phyloP scores from a whole-genome alignment of 345 rosid species.

The Eucalyptus regnans region DNA sequence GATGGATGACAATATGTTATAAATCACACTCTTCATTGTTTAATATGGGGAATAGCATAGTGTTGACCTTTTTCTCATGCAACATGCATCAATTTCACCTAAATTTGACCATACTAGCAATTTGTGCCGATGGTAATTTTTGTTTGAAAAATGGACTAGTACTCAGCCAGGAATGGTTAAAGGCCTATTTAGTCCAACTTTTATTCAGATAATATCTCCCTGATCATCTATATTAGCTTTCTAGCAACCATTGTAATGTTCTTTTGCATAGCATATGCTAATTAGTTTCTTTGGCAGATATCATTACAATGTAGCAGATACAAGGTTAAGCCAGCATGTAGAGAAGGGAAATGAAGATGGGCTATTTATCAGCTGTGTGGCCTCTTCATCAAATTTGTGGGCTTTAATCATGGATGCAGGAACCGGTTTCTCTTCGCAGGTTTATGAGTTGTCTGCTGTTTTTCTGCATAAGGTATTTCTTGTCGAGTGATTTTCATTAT shows the following conservation, averaged over 20 bases:
- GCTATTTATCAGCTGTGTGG: constrained; percentile 75
- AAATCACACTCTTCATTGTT: neutral
- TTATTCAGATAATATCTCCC: neutral
- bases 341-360: constrained; percentile 96
- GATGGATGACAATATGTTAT: neutral
- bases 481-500: neutral
- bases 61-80: neutral
- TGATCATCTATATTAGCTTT: neutral
- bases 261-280: neutral
- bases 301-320: constrained; percentile 89
- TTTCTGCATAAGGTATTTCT: constrained; percentile 80
- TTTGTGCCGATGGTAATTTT: rapidly evolving
- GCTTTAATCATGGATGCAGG: constrained; percentile 98
- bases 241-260: neutral
- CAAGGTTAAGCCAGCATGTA: constrained; percentile 67
- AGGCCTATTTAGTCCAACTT: neutral
- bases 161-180: neutral
- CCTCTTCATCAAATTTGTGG: constrained; percentile 88
- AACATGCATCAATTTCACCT: neutral
- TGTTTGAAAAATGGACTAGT: neutral
- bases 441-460: constrained; percentile 68
- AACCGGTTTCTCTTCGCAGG: constrained; percentile 82
- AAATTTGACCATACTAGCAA: neutral
- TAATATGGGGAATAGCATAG: neutral
- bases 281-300: constrained; percentile 37